Base-by-base conservation (phyloP, 2,329 filamentous ascomycete genomes). In the Ceratocystis albifundus region DNA sequence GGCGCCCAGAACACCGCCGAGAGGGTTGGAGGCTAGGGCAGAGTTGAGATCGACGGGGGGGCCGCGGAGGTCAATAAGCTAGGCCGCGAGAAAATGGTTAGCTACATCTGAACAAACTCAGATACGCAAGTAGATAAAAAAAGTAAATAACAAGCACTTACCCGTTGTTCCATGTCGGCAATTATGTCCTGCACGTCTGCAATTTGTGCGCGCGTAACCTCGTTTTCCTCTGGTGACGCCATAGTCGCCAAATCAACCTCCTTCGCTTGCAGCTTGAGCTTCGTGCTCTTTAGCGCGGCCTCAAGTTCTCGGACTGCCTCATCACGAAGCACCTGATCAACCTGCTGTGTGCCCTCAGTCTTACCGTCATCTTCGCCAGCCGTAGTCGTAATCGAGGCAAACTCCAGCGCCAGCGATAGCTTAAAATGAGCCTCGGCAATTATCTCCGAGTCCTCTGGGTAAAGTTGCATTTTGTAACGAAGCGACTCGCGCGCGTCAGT, bases 341-440 rank as follows among this genome's bases (percentile, higher is more conserved):
- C 79, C 57, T 76, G 75, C 70, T 77, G 74, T 62, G 76, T 77
- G 83, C 61, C 73, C 72, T 36, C 76, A 75, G 12, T 75, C 75
- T 77, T 76, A 22, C 78, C 76, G 2, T 79, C 77, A 25, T 73
- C 75, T 65, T 79, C 77, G 57, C 82, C 80, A 17, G 82, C 82
- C 12, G 80, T 76, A 1, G 83, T 80, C 4, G 86, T 89, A 59
- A 94, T 84, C 0, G 90, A 94, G 3, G 90, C 90, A 71, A 97
- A 97, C 74, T 99, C 94, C 32, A 99, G 82, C 0, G 94, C 94
- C 17, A 99, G 83, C 0, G 93, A 96, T 30, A 99, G 86, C 77
- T 96, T 97, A 80, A 89, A 99, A 78, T 99, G 91, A 17, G 90
- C 93, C 78, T 99, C 94, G 53, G 94, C 93, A 66, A 97, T 83